phyloP scores from a whole-genome alignment of 2,329 filamentous ascomycete species.

The Hortaea sp. region DNA sequence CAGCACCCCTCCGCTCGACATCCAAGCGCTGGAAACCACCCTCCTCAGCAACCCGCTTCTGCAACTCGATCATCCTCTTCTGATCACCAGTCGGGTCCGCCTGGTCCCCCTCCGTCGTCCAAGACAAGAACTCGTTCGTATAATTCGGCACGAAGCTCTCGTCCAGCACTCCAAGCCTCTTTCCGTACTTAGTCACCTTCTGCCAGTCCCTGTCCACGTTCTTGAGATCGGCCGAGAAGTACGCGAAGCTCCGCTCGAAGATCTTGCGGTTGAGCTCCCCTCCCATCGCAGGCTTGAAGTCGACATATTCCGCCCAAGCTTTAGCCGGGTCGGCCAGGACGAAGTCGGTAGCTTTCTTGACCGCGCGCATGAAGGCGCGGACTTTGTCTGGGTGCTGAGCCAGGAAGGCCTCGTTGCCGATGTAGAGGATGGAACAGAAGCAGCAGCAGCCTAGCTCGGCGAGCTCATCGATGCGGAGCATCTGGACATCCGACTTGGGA shows the following conservation, averaged over 20 bases:
- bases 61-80: slow-evolving; percentile 61
- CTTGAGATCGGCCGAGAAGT: slow-evolving; percentile 65
- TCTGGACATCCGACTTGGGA: slow-evolving; percentile 58
- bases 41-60: slow-evolving; percentile 53
- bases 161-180: slow-evolving; percentile 59
- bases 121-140: slow-evolving; percentile 53
- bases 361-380: slow-evolving; percentile 57
- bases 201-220: slow-evolving; percentile 66
- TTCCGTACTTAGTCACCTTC: slow-evolving; percentile 69
- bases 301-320: slow-evolving; percentile 60
- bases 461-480: slow-evolving; percentile 72
- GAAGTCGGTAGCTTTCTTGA: slow-evolving; percentile 65
- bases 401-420: slow-evolving; percentile 64
- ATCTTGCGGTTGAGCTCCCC: slow-evolving; percentile 64
- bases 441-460: slow-evolving; percentile 74
- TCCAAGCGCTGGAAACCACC: slow-evolving; percentile 54
- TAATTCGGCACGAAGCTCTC: slow-evolving; percentile 60
- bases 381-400: slow-evolving; percentile 56
- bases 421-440: slow-evolving; percentile 75
- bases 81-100: slow-evolving; percentile 61
- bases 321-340: slow-evolving; percentile 53
- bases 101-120: slow-evolving; percentile 55
- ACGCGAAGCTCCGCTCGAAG: slow-evolving; percentile 68
- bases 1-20: slow-evolving; percentile 5
- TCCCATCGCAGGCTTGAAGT: slow-evolving; percentile 62